Base-by-base conservation (phyloP, 2,329 filamentous ascomycete genomes). In the Rhinocladiella mackenziei region DNA sequence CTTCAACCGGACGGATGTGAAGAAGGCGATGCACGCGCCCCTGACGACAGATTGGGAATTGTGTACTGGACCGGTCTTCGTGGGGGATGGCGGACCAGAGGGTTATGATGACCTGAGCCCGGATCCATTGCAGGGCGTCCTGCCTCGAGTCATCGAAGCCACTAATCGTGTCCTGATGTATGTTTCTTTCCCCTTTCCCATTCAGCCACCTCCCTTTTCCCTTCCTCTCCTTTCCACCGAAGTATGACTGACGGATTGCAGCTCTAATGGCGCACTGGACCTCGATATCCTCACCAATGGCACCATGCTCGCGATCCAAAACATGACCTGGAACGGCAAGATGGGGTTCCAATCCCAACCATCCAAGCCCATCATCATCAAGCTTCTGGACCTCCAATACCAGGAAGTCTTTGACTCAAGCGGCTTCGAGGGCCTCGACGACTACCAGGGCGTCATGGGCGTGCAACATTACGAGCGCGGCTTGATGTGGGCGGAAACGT, bases 1-100 rank as follows among this genome's bases (percentile, higher is more conserved):
- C 68, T 86, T 87, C 64, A 77, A 87, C 66, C 79, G 83, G 6
- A 67, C 69, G 1, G 83, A 85, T 43, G 83, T 88, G 3, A 81
- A 87, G 58, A 65, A 67, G 10, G 81, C 82, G 1, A 76, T 86
- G 57, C 80, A 86, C 56, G 82, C 80, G 0, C 77, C 79, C 3
- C 23, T 48, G 18, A 36, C n/a, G 10, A 37, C 33, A 10, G 40
- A 45, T 10, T 53, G 47, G 50, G 32, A 38, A 20, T 23, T 46
- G 15, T 53, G 50, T 15, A 51, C 39, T 1, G 43, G 43, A 5
- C 43, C 47, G 3, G 47, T 51, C 4, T 53, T 53, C 31, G 34
- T 51, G 3, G 50, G 42, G 17, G 40, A 48, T 9, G 43, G 48
- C 7, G 50, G 50, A 4, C 50, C 50, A 2, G 28, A 53, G 18